These are phyloP conservation scores for Fusarium sp. DNA, from an alignment of 2,329 filamentous ascomycete species.

Conservation along the genomic window DNA sequence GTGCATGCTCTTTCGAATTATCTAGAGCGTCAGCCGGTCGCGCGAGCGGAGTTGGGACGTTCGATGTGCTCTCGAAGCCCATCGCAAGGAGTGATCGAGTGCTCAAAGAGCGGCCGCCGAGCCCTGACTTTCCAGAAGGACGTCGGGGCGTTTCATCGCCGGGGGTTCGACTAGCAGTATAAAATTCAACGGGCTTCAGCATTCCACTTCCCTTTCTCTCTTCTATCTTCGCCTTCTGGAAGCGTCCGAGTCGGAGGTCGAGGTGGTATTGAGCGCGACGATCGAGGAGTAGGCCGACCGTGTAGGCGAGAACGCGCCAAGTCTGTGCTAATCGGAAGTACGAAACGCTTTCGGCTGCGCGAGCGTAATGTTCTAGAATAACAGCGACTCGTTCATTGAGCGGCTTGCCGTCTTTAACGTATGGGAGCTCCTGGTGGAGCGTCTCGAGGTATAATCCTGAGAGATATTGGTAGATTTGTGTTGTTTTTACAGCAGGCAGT, in stretches of 20 bases:
- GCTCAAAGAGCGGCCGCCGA: slow-evolving; percentile 45
- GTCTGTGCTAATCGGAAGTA: slow-evolving; percentile 70
- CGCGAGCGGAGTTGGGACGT: slow-evolving; percentile 67
- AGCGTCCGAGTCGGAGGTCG: slow-evolving; percentile 55
- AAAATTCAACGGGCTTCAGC: slow-evolving; percentile 40
- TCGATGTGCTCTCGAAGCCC: slow-evolving; percentile 70
- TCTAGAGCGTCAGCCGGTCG: slow-evolving; percentile 56
- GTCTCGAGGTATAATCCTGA: slow-evolving; percentile 65
- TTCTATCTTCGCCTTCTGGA: slow-evolving; percentile 47
- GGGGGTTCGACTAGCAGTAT: slow-evolving; percentile 37
- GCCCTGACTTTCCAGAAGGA: slow-evolving; percentile 39
- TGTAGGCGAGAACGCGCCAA: slow-evolving; percentile 69
- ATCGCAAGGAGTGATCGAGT: slow-evolving; percentile 60
- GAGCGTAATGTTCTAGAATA: slow-evolving; percentile 66
- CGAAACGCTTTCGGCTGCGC: slow-evolving; percentile 64
- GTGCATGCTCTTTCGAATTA: slow-evolving; percentile 40
- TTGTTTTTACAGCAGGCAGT: slow-evolving; percentile 61
- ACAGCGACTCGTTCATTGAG: slow-evolving; percentile 58
- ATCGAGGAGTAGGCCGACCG: slow-evolving; percentile 62
- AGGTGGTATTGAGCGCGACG: slow-evolving; percentile 67
- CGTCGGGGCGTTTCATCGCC: slow-evolving; percentile 53
- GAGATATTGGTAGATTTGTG: slow-evolving; percentile 64
- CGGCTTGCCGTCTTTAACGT: slow-evolving; percentile 45
- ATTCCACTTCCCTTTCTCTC: slow-evolving; percentile 43
- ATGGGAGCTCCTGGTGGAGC: slow-evolving; percentile 59